phyloP scores from a whole-genome alignment of 768 basidiomycete species.

The Mrakia blollopis region DNA sequence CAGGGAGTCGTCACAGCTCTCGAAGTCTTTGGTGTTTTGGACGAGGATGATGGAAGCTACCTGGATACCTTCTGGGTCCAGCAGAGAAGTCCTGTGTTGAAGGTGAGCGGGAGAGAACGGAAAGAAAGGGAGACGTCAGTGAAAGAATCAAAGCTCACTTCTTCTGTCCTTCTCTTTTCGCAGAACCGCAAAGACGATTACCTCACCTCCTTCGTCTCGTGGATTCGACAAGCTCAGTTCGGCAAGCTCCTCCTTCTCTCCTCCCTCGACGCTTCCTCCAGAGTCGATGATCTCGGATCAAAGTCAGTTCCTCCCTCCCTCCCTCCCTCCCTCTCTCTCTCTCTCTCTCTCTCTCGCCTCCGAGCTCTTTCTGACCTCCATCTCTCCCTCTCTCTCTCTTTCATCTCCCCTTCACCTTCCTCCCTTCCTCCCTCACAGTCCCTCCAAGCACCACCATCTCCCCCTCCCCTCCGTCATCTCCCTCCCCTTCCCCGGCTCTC shows the following conservation, averaged over 20 bases:
- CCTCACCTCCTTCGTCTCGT: constrained; percentile 16
- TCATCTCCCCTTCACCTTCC: not conserved
- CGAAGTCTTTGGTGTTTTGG: constrained; percentile 28
- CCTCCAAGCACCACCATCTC: constrained; percentile 27
- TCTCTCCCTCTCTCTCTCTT: no score
- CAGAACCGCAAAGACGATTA: constrained; percentile 31
- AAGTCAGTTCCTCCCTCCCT: not conserved
- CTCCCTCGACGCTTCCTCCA: constrained; percentile 24
- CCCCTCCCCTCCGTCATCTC: constrained; percentile 26
- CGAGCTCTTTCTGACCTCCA: not conserved
- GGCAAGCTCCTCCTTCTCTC: constrained; percentile 26
- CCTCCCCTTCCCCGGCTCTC: constrained; percentile 26
- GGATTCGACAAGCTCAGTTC: constrained; percentile 22
- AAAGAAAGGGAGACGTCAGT: not conserved
- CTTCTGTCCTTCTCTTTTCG: not conserved
- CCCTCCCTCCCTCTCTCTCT: not conserved
- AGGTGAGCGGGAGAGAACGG: constrained; percentile 1
- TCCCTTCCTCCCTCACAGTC: not conserved
- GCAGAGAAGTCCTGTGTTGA: constrained; percentile 30
- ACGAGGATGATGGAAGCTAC: not conserved
- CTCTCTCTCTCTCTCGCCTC: not conserved
- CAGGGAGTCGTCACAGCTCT: constrained; percentile 31
- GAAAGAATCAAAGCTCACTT: not conserved
- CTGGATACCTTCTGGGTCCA: constrained; percentile 24
- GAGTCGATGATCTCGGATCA: constrained; percentile 21